phyloP scores from a whole-genome alignment of 495 filamentous ascomycete species.

The Trichocladium uniseriatum region DNA sequence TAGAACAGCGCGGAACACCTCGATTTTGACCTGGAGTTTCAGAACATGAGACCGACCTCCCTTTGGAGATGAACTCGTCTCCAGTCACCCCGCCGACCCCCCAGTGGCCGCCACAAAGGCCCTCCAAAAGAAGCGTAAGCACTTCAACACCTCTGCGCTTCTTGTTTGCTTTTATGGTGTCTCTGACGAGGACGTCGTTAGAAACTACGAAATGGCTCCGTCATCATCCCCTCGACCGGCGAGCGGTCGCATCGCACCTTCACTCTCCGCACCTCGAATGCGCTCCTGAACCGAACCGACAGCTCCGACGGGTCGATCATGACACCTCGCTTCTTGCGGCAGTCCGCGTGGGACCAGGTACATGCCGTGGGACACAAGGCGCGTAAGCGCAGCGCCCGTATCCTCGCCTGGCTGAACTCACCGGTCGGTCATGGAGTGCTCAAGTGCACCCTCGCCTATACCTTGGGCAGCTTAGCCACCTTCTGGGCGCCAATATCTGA shows the following conservation, averaged over 20 bases:
- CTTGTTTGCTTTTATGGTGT: not conserved
- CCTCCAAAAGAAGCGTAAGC: slow-evolving; percentile 29
- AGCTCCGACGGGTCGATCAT: slow-evolving; percentile 11
- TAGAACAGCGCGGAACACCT: not conserved
- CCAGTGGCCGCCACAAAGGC: slow-evolving; percentile 27
- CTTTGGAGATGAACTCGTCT: slow-evolving; percentile 25
- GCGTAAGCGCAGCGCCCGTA: slow-evolving; percentile 10
- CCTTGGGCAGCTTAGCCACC: slow-evolving; percentile 79
- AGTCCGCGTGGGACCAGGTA: slow-evolving; percentile 21
- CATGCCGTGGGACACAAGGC: slow-evolving; percentile 24
- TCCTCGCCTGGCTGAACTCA: slow-evolving; percentile 38
- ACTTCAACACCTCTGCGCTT: no score
- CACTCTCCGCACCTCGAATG: slow-evolving; percentile 37
- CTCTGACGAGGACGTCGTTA: slow-evolving; percentile 10
- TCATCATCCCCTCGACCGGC: slow-evolving; percentile 51
- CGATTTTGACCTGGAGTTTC: not conserved
- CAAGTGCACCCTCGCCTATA: slow-evolving; percentile 90
- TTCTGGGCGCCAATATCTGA: slow-evolving; percentile 66
- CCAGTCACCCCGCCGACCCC: slow-evolving; percentile 14
- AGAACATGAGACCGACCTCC: slow-evolving; percentile 1
- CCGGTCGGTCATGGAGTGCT: slow-evolving; percentile 63
- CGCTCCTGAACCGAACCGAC: slow-evolving; percentile 21
- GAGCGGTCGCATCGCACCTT: slow-evolving; percentile 50
- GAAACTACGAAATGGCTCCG: slow-evolving; percentile 53
- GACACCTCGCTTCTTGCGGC: slow-evolving; percentile 9